Base-by-base conservation (phyloP, 805 yeast species). In the Spencermartinsiella europaea region DNA sequence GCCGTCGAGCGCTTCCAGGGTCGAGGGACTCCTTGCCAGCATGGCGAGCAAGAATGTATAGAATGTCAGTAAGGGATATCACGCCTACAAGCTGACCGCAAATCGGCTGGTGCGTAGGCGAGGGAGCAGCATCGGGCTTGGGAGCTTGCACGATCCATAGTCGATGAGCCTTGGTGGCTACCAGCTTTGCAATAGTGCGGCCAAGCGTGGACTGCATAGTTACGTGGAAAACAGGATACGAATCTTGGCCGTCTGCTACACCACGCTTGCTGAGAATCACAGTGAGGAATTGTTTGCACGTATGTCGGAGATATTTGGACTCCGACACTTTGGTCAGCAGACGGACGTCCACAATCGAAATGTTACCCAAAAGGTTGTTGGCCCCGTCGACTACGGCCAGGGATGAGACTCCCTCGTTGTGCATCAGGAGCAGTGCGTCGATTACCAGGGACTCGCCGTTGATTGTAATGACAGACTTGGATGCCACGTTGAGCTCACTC, bases 211-310 rank as follows among this genome's bases (percentile, higher is more conserved):
- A 80, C 35, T 76, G 75, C 50, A 80, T 78, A 52, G 86, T 83
- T 21, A 91, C 96, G 64, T 91, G 95, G 75, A 91, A 91, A 35
- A 93, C 91, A 15, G 99, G 99, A 73, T 84, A 91, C 36, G 95
- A 88, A 69, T 91, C 99, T 66, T 90, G 89, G 44, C 96, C 96
- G 61, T 89, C 90, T 59, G 84, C 95, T 27, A 91, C 74, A 17
- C 99, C 99, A 61, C 96, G 81, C 46, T 83, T 82, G 53, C 85
- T 83, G 53, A 93, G 75, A 50, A 90, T 89, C 52, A 89, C 83
- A 12, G 95, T 80, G 48, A 91, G 80, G 63, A 91, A 91, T 66
- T 85, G 93, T 58, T 88, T 73, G 66, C 96, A 93, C 4, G 93
- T 75, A 63, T 85, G 83, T 59, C 83, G 83, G 48, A 91, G 73